Evolutionary conservation across 257 asterid genomes (phyloP), one percentile per base, ranked within the genome.

Genomic region (Przewalskia tangutica): DNA sequence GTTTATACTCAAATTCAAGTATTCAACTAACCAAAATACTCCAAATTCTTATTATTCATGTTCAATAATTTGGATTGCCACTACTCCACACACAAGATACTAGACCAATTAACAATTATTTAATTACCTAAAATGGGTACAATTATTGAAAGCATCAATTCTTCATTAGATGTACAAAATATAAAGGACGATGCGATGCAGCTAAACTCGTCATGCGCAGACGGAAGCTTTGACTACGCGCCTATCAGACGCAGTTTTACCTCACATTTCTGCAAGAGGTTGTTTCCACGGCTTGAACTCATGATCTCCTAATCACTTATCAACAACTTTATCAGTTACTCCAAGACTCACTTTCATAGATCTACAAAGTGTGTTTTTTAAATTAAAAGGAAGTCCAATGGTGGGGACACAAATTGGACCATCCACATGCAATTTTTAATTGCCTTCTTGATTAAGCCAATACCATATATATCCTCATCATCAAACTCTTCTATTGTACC

Each of bases 381-480:
- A n/a, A n/a, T n/a, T n/a, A 12, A 18, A 11, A n/a, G 48, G 11
- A 50, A 56, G 36, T n/a, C n/a, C 50, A 81, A 51, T 54, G 48
- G 36, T 76, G 78, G 82, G 77, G 40, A n/a, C 80, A 32, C 20
- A 60, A 62, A 71, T 48, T 40, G 77, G 82, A 82, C 86, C 83
- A 59, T 82, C 82, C 86, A 84, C 84, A 65, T 87, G 87, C 82
- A 84, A 46, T 27, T 59, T 78, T 50, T 14, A 65, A 64, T 67
- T 84, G 81, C 18, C 84, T 80, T 86, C 54, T 51, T 68, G 78
- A 84, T 79, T 84, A 86, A 73, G 84, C 86, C 82, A 84, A 80
- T 56, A 77, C 75, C 66, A 82, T 42, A 44, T 8, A 60, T 53
- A 16, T 32, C 79, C 40, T 50, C 80, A 42, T 64, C 48, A 73